Percentiles rank a stretch among this genome's conserved stretches.
These are phyloP conservation scores for Emergomyces africanus DNA, from an alignment of 2,329 filamentous ascomycete species.

Conservation along the genomic window DNA sequence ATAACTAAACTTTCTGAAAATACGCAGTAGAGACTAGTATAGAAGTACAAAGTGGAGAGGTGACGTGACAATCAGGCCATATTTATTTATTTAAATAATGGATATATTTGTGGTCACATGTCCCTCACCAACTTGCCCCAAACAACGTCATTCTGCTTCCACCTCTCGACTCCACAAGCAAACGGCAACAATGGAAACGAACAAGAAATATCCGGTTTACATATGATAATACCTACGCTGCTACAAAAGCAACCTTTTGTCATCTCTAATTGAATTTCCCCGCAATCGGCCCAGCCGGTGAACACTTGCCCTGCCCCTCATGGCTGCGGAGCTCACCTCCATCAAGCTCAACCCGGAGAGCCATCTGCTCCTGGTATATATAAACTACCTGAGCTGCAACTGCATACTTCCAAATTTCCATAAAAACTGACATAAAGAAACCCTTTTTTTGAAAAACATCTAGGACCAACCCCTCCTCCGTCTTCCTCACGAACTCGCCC, in stretches of 20 bases:
- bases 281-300: neutral
- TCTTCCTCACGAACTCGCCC: conserved; percentile 80
- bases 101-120: conserved; percentile 1
- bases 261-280: neutral
- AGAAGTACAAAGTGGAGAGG: too few relatives aligned
- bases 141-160: neutral
- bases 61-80: too few relatives aligned
- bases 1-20: neutral
- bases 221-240: neutral
- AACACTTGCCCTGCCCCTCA: conserved; percentile 9
- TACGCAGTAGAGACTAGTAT: too few relatives aligned
- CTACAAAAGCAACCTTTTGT: neutral
- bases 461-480: conserved; percentile 91
- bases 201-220: neutral
- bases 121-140: too few relatives aligned
- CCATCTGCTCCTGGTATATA: conserved; percentile 35
- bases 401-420: neutral
- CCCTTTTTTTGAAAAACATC: neutral
- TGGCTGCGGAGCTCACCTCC: conserved; percentile 33
- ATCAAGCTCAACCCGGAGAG: conserved; percentile 39
- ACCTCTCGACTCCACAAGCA: neutral
- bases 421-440: neutral
- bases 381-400: neutral
- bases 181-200: neutral
- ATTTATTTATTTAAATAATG: too few relatives aligned